Base-by-base conservation (phyloP, 2,329 filamentous ascomycete genomes). In the Chalaropsis thielavioides region DNA sequence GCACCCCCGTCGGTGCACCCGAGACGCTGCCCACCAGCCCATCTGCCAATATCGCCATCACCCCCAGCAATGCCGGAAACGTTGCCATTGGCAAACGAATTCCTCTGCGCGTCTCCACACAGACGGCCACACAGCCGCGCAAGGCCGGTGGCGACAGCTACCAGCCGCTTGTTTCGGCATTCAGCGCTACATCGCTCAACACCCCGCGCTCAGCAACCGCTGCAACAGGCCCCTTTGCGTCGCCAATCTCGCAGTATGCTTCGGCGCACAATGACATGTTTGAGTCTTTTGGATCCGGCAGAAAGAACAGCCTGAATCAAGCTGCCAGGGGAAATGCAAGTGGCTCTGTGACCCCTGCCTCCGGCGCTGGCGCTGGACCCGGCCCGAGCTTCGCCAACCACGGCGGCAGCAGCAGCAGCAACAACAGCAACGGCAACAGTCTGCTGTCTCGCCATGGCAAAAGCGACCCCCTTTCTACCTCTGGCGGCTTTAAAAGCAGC, bases 141-240 rank as follows among this genome's bases (percentile, higher is more conserved):
- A 58, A 58, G 17, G 13, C 54, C 17, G 46, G 35, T 24, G 46
- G 46, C 46, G 62, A 63, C 27, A 58, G 40, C 38, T 63, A 54
- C 15, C 49, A 63, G 46, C 49, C 62, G 49, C 62, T 63, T 17
- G 49, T 63, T 5, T 63, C 62, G 46, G 62, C 62, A 11, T 63
- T 63, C 49, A 63, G 62, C n/a, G 38, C 62, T n/a, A 56, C 62
- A 13, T 49, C 62, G 35, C 49, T 63, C 38, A 63, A 49, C 19
- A 63, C 62, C 27, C 62, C 62, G 22, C 62, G 62, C 10, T 63
- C 62, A 22, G 46, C 62, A n/a, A 58, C 27, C 54, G n/a, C 54
- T 27, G 10, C 54, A n/a, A 35, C 54, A 13, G 54, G 54, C 3
- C 24, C 54, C 27, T 58, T 58, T 4, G n/a, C 27, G 13, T 58